A percentile compares a stretch with the other conserved stretches of the same genome.
Evolutionary conservation across 495 filamentous ascomycete species (phyloP).

Genomic region (Hyaloscypha bicolor): DNA sequence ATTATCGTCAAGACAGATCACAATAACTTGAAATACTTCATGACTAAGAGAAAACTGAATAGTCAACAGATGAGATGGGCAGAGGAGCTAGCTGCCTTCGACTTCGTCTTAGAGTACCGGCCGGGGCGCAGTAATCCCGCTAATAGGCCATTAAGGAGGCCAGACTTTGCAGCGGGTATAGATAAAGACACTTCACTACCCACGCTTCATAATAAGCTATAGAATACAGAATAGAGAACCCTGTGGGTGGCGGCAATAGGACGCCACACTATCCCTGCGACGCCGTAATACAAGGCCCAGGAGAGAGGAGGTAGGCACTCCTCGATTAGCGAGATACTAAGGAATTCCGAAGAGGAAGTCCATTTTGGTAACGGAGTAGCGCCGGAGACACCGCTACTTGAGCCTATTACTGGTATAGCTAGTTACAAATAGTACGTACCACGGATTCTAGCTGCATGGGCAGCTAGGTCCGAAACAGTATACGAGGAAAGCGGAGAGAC

Average conservation of each 20-base stretch:
- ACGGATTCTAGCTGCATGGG: background rate
- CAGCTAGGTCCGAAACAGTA: background rate
- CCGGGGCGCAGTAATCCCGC: background rate
- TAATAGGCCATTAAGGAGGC: background rate
- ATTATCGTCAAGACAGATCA: slow-evolving; percentile 2
- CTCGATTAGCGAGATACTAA: too few species aligned
- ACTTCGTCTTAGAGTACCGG: too few species aligned
- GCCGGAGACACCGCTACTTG: too few species aligned
- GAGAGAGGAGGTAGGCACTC: too few species aligned
- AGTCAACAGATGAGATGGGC: background rate
- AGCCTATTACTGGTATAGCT: too few species aligned
- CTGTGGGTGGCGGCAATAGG: background rate
- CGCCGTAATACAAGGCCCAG: background rate
- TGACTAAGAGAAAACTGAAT: background rate
- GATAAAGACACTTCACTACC: background rate
- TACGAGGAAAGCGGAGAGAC: background rate
- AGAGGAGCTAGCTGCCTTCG: background rate
- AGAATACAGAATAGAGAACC: background rate
- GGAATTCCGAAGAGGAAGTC: too few species aligned
- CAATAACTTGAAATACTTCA: slow-evolving; percentile 9
- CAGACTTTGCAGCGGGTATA: background rate
- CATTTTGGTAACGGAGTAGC: too few species aligned
- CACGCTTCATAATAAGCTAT: background rate
- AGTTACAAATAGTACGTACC: too few species aligned
- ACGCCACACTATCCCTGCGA: background rate